Evolutionary conservation across 495 filamentous ascomycete species (phyloP), one percentile per base, ranked within the genome.

Genomic region (Talaromyces stipitatus): DNA sequence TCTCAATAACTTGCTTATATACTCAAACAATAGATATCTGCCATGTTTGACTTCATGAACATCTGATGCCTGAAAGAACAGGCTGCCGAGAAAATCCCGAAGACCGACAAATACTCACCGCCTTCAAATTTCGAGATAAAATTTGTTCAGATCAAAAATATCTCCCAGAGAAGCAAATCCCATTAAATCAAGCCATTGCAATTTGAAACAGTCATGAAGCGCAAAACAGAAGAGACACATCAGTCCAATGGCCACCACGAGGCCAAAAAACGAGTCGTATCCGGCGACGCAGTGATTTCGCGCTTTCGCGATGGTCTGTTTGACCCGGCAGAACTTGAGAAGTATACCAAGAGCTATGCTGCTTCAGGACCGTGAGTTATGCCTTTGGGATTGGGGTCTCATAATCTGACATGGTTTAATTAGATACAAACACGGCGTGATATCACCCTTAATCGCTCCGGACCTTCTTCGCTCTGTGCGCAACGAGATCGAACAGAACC

Each of bases 401-500:
- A n/a, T n/a, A n/a, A n/a, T n/a, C n/a, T n/a, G n/a, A n/a, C n/a
- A n/a, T n/a, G n/a, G n/a, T n/a, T n/a, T n/a, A n/a, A 11, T 16
- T 14, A 61, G 81, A 3, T 98, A 97, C 75, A 90, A 89, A 59
- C 92, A 98, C 72, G 86, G 86, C 62, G 91, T 99, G 12, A 96
- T 99, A 63, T 76, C 78, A 56, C 74, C 79, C 18, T 74, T 99
- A 16, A 88, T 97, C 65, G 77, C 89, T 66, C 83, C 90, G 48
- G 67, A 72, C 32, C 85, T 99, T 11, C 82, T 99, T 50, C 91
- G 90, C 63, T 75, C 82, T 54, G 95, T 99, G 61, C 91, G 92
- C 66, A 72, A 79, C 59, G 94, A 99, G 76, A 91, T 97, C 67
- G 84, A 88, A 70, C 77, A 82, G 48, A 90, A 94, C 64, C 84